phyloP scores from a whole-genome alignment of 306 rosid species.

The Oxytropis ochrocephala region DNA sequence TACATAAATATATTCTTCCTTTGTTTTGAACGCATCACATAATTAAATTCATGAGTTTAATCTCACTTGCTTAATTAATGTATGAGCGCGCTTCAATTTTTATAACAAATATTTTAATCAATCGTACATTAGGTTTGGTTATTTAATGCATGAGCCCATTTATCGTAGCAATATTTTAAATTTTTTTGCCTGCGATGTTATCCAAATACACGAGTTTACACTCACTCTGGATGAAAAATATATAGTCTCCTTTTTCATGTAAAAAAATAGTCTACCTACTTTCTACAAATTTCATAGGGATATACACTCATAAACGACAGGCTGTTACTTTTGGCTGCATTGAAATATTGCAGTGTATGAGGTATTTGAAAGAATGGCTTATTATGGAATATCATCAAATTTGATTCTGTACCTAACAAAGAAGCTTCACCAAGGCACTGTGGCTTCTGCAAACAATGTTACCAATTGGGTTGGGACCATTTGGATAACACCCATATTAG shows the following conservation, averaged over 20 bases:
- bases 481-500: constrained; percentile 76
- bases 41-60: background rate
- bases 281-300: too few species aligned
- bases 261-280: too few species aligned
- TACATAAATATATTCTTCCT: background rate
- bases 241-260: too few species aligned
- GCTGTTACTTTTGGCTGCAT: background rate
- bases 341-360: constrained; percentile 44
- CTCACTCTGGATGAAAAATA: too few species aligned
- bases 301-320: too few species aligned
- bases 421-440: constrained; percentile 73
- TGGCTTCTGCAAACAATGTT: constrained; percentile 54
- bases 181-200: background rate
- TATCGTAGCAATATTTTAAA: background rate
- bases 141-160: background rate
- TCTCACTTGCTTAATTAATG: background rate
- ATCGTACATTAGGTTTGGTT: background rate
- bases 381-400: constrained; percentile 65
- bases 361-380: constrained; percentile 84
- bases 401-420: constrained; percentile 51
- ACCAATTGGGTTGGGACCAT: constrained; percentile 78
- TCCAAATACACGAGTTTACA: too few species aligned
- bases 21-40: background rate
- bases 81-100: background rate
- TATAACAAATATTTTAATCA: background rate